These are phyloP conservation scores for Citrus medica DNA, from an alignment of 345 rosid species.

Conservation along the genomic window DNA sequence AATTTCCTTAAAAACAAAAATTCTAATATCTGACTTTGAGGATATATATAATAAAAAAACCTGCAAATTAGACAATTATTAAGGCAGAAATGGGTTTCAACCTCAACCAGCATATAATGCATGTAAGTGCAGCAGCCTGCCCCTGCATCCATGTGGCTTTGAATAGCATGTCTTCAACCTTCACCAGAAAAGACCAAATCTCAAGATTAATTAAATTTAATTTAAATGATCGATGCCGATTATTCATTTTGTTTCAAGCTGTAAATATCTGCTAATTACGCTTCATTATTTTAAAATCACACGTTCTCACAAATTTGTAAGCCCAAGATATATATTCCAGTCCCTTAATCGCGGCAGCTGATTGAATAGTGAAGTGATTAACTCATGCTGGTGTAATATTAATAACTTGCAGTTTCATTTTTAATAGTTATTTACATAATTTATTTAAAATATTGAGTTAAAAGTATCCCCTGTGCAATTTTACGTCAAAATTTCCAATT, in stretches of 20 bases:
- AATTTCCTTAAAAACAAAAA: too few species aligned
- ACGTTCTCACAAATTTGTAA: neutral
- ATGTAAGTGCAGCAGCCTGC: neutral
- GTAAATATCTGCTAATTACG: neutral
- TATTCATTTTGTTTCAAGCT: neutral
- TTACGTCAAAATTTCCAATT: too few species aligned
- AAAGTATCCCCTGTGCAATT: neutral
- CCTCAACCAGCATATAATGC: neutral
- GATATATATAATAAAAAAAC: too few species aligned
- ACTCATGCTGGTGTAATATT: too few species aligned
- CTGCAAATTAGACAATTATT: neutral
- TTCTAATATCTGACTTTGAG: neutral
- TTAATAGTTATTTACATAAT: too few species aligned
- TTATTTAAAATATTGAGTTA: too few species aligned
- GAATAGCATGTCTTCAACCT: slow-evolving; percentile 18
- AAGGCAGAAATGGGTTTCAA: neutral
- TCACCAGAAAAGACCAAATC: slow-evolving; percentile 20
- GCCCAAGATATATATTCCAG: neutral
- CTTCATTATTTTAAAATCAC: neutral
- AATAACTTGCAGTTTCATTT: neutral
- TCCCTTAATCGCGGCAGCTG: neutral
- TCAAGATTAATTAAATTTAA: neutral
- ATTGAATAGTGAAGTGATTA: too few species aligned
- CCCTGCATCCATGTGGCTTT: slow-evolving; percentile 22
- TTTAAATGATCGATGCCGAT: neutral